phyloP scores from a whole-genome alignment of 2,329 filamentous ascomycete genomes.

The Sordariomycetes sp. region DNA sequence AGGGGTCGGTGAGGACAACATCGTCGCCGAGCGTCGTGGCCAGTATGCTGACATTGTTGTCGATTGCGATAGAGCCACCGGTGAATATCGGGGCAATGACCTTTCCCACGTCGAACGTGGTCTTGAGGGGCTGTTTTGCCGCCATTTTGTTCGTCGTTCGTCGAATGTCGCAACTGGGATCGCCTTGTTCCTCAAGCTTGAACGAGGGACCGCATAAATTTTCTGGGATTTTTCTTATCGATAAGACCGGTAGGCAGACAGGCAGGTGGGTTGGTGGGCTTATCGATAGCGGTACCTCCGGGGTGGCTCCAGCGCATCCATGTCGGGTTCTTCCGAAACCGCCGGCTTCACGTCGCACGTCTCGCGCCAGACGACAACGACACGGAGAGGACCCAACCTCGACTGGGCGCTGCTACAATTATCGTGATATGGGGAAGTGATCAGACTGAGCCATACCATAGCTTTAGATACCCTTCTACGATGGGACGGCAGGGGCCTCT shows the following conservation, averaged over 20 bases:
- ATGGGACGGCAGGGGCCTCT: constrained; percentile 47
- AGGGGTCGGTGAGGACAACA: constrained; percentile 75
- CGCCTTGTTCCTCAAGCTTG: background rate
- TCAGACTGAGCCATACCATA: background rate
- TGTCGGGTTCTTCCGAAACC: background rate
- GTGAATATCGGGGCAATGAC: constrained; percentile 91
- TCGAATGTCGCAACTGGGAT: background rate
- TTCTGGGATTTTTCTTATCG: constrained; percentile 6
- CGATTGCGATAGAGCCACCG: constrained; percentile 76
- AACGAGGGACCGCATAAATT: background rate
- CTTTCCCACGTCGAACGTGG: constrained; percentile 75
- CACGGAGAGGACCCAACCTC: too few species aligned
- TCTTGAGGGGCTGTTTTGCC: constrained; percentile 58
- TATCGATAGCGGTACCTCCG: background rate
- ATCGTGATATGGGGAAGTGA: constrained; percentile 2
- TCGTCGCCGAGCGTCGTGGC: constrained; percentile 89
- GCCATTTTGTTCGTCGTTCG: constrained; percentile 35
- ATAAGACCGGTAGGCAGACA: too few species aligned
- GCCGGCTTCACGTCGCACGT: background rate
- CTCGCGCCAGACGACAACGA: background rate
- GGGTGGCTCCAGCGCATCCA: too few species aligned
- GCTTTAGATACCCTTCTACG: constrained; percentile 8
- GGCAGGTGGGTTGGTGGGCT: background rate
- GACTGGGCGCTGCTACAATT: background rate
- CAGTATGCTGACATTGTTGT: constrained; percentile 69